A percentile compares a stretch with the other conserved stretches of the same genome.
Conservation (phyloP, 306 rosid genomes). For the Prinsepia uniflora region DNA sequence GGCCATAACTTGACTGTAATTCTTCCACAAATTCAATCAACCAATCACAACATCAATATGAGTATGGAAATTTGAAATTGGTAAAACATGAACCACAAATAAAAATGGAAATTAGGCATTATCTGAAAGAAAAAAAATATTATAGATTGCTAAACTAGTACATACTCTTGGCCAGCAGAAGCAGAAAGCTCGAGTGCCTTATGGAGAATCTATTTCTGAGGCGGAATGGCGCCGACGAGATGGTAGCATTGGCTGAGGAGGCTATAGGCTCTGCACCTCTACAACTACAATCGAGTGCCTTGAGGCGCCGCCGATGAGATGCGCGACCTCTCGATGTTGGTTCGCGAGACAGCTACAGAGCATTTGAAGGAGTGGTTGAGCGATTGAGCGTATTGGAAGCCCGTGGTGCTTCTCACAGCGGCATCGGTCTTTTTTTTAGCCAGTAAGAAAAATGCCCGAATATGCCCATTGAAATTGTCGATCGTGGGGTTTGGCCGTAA, state of each 20-base stretch:
- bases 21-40: slow-evolving; percentile 2
- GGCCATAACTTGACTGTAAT: slow-evolving; percentile 77
- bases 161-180: slow-evolving; percentile 60
- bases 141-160: background rate
- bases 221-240: slow-evolving; percentile 80
- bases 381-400: too few relatives aligned
- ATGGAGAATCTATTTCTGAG: slow-evolving; percentile 69
- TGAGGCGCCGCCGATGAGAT: too few relatives aligned
- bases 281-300: too few relatives aligned
- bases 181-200: slow-evolving; percentile 80
- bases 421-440: too few relatives aligned
- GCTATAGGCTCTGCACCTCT: slow-evolving; percentile 81
- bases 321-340: too few relatives aligned
- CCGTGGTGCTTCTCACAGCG: too few relatives aligned
- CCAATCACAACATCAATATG: background rate
- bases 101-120: background rate
- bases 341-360: too few relatives aligned
- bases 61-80: background rate
- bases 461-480: too few relatives aligned
- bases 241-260: slow-evolving; percentile 90
- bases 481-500: too few relatives aligned
- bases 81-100: background rate
- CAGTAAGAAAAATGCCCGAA: too few relatives aligned
- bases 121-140: background rate
- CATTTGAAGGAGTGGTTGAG: too few relatives aligned